Conservation (phyloP, 768 basidiomycete genomes). For the Hydnomerulius pinastri region DNA sequence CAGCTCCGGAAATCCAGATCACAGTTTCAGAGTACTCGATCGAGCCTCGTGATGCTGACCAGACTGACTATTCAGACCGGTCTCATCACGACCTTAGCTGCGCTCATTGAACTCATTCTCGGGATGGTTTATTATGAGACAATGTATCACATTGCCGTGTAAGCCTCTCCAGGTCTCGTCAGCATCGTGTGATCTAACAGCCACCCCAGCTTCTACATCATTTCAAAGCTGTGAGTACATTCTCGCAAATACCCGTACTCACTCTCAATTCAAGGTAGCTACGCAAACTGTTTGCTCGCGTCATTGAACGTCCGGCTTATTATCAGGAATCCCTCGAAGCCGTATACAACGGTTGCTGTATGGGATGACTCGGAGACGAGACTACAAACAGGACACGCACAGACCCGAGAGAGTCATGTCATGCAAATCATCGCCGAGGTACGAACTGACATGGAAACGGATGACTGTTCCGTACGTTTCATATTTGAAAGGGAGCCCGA, state of each 20-base stretch:
- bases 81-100: slow-evolving; percentile 19
- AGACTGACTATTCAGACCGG: slow-evolving; percentile 27
- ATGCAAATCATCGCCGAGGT: too few species aligned
- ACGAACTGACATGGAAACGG: too few species aligned
- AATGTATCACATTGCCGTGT: slow-evolving; percentile 20
- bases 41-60: slow-evolving; percentile 10
- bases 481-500: too few species aligned
- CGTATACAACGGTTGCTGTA: background rate
- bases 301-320: slow-evolving; percentile 16
- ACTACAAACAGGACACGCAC: background rate
- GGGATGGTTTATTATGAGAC: background rate
- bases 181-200: background rate
- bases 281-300: slow-evolving; percentile 20
- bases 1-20: slow-evolving; percentile 20
- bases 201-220: slow-evolving; percentile 9
- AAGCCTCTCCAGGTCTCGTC: background rate
- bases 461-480: too few species aligned
- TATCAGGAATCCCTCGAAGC: slow-evolving; percentile 7
- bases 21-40: slow-evolving; percentile 3
- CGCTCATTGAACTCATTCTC: slow-evolving; percentile 18
- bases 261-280: slow-evolving; percentile 5
- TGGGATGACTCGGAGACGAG: slow-evolving; percentile 1
- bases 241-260: background rate
- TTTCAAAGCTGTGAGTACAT: slow-evolving; percentile 16
- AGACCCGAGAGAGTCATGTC: background rate